These are phyloP conservation scores for Podospora australis DNA, from an alignment of 495 filamentous ascomycete species.

Conservation along the genomic window DNA sequence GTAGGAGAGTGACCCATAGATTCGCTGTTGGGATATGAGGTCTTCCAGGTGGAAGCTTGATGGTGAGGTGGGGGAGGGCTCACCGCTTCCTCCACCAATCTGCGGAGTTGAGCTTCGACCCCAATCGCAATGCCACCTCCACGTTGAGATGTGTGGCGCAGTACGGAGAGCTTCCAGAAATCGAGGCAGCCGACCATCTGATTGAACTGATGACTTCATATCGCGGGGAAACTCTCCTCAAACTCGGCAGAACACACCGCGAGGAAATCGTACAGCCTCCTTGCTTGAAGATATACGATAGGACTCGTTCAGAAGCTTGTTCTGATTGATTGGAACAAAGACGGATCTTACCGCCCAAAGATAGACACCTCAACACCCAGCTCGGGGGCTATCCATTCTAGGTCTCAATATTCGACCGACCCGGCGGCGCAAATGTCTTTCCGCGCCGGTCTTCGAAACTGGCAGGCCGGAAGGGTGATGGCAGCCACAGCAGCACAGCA, in stretches of 20 bases:
- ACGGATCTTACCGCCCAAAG: too few species aligned
- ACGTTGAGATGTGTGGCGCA: conserved; percentile 3
- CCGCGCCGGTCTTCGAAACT: conserved; percentile 2
- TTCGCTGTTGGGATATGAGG: neutral
- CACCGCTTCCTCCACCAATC: conserved; percentile 6
- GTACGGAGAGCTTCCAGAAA: neutral
- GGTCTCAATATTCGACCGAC: conserved; percentile 2
- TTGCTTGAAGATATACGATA: too few species aligned
- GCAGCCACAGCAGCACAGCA: too few species aligned
- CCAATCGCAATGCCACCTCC: conserved; percentile 1
- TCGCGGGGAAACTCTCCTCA: neutral
- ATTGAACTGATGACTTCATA: neutral
- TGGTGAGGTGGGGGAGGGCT: conserved; percentile 1
- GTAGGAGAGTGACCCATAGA: neutral
- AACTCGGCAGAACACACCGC: too few species aligned
- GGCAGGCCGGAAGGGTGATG: too few species aligned
- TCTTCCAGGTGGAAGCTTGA: too few species aligned
- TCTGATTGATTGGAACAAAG: too few species aligned
- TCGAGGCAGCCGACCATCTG: neutral
- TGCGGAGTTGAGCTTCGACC: neutral
- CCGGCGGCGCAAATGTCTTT: conserved; percentile 1
- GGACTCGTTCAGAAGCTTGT: too few species aligned
- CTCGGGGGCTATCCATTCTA: too few species aligned
- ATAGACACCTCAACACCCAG: too few species aligned
- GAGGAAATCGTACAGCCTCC: too few species aligned